Conservation (phyloP, 495 filamentous ascomycete species). For the Podospora didyma region DNA sequence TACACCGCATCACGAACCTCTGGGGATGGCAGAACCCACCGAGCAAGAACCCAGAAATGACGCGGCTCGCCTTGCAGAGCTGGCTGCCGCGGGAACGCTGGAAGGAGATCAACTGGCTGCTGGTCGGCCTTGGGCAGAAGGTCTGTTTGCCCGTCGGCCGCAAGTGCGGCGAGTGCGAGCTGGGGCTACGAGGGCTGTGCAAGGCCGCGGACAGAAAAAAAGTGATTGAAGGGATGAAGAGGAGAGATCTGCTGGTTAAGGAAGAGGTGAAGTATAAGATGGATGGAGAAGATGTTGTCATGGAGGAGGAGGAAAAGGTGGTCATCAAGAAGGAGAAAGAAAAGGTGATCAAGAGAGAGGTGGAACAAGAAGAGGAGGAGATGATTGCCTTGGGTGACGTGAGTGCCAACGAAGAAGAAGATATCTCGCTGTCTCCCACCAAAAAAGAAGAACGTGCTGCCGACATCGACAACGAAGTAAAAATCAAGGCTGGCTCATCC, state of each 20-base stretch:
- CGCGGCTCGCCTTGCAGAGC: constrained; percentile 66
- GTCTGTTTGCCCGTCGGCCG: constrained; percentile 78
- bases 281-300: constrained; percentile 24
- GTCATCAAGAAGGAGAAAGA: constrained; percentile 6
- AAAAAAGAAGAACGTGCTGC: too few species aligned
- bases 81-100: constrained; percentile 87
- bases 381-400: neutral
- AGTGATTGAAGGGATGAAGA: constrained; percentile 44
- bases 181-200: constrained; percentile 72
- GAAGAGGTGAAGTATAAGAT: constrained; percentile 21
- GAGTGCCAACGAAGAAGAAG: too few species aligned
- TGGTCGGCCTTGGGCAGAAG: constrained; percentile 86
- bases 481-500: too few species aligned
- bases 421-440: too few species aligned
- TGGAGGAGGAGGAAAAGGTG: constrained; percentile 22
- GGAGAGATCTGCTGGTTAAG: constrained; percentile 30
- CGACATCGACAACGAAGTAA: too few species aligned
- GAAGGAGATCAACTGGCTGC: constrained; percentile 90
- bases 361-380: constrained; percentile 1
- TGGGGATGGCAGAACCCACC: constrained; percentile 79
- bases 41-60: constrained; percentile 82
- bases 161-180: constrained; percentile 76
- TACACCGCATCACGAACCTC: constrained; percentile 88
- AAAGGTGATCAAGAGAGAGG: constrained; percentile 2
- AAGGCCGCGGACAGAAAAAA: constrained; percentile 61